These are phyloP conservation scores for Mycena vitilis DNA, from an alignment of 768 basidiomycete genomes.

Conservation along the genomic window DNA sequence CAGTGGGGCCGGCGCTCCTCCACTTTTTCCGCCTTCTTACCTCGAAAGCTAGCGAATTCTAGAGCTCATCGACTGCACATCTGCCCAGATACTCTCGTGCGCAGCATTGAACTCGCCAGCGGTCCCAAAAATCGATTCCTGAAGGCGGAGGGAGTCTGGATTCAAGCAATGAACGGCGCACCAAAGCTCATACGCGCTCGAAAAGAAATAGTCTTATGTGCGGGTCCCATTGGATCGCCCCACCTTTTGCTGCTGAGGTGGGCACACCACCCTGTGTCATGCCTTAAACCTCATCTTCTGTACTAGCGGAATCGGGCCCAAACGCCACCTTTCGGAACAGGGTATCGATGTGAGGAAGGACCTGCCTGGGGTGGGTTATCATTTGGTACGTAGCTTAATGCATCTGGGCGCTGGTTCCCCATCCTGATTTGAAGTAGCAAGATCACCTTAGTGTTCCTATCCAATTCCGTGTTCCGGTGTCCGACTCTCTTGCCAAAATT, in stretches of 20 bases:
- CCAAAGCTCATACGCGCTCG: conserved; percentile 29
- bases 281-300: too few species aligned
- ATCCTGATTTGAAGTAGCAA: too few species aligned
- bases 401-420: too few species aligned
- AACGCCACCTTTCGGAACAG: conserved; percentile 49
- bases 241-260: too few species aligned
- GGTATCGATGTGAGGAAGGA: conserved; percentile 50
- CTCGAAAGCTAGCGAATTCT: neutral
- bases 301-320: conserved; percentile 50
- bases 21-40: conserved; percentile 14
- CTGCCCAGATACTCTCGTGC: too few species aligned
- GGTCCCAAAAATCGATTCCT: neutral
- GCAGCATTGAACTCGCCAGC: too few species aligned
- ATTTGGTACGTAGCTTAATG: conserved; percentile 40
- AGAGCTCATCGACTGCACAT: neutral
- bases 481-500: too few species aligned
- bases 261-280: too few species aligned
- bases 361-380: conserved; percentile 60
- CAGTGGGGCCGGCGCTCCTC: neutral
- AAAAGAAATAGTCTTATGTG: too few species aligned
- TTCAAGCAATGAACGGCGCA: neutral
- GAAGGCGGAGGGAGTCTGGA: conserved; percentile 13
- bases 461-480: too few species aligned
- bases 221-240: too few species aligned
- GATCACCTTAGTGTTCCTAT: too few species aligned